These are phyloP conservation scores for Dactylellina drechsleri DNA, from an alignment of 2,329 filamentous ascomycete species.

Conservation along the genomic window DNA sequence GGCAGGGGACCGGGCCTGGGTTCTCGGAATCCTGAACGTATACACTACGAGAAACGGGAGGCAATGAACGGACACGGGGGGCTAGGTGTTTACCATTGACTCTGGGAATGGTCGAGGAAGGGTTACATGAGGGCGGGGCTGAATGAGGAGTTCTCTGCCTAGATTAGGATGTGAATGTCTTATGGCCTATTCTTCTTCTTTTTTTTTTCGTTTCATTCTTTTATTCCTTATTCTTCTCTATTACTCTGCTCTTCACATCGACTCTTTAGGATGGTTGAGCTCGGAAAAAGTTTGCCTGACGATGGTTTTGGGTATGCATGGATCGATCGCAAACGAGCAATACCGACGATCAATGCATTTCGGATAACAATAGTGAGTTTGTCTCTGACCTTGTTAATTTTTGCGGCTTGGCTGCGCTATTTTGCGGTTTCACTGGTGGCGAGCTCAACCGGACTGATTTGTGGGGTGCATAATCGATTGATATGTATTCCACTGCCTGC, in stretches of 20 bases:
- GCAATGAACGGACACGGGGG: background rate
- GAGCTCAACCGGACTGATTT: background rate
- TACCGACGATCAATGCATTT: background rate
- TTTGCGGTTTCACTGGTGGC: background rate
- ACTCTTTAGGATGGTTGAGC: background rate
- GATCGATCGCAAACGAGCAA: background rate
- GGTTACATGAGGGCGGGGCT: too few species aligned
- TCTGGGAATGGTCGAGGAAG: background rate
- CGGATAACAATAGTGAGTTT: background rate
- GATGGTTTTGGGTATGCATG: constrained; percentile 3
- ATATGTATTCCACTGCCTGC: background rate
- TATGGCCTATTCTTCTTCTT: background rate
- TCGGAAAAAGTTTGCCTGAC: background rate
- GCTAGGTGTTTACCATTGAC: background rate
- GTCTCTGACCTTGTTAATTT: background rate
- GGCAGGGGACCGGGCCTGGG: constrained; percentile 7
- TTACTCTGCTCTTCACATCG: background rate
- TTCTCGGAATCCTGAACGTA: constrained; percentile 38
- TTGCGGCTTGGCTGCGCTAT: background rate
- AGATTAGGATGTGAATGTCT: constrained; percentile 1
- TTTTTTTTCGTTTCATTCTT: constrained; percentile 1
- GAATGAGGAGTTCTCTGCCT: constrained; percentile 1
- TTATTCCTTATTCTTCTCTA: background rate
- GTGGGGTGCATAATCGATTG: background rate
- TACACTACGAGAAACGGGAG: background rate